Base-by-base conservation (phyloP, 73 alveolate species). In the Paramecium sonneborni region DNA sequence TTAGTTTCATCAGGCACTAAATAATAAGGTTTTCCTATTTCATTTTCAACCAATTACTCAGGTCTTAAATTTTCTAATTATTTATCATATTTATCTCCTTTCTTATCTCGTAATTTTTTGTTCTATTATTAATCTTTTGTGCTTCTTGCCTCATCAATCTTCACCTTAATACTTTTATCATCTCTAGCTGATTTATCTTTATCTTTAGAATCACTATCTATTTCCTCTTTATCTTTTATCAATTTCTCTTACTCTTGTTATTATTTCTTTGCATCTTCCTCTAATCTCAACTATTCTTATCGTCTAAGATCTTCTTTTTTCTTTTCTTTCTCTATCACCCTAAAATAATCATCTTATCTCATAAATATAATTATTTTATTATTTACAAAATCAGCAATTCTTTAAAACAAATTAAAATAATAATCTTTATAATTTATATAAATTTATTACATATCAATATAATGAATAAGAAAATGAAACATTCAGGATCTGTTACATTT, bases 1-100 rank as follows among this genome's bases (percentile, higher is more conserved):
- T 32, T 12, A 23, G 72, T 41, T 24, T 79, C 90, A 20, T 79
- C 90, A 43, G 76, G 90, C n/a, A 79, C 90, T 23, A 79, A 23
- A 43, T 38, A 79, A 34, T 79, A 79, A 11, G 69, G 69, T 28
- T 79, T 79, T 8, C 90, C 90, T 24, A 79, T 79, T 26, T 79
- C 90, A 18, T 44, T 43, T 15, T 79, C 90, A 79, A 79, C 34
- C 10, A 79, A 23, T 44, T 79, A n/a, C 14, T 32, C 76, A 14
- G 90, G 90, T 21, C 55, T 79, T 14, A 79, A 38, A 15, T 12
- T 38, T 30, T 72, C 86, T 20, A 35, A 21, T 72, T 30, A 0
- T 35, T 72, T 72, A 62, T 62, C 84, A 32, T 30, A 62, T 32
- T 62, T 30, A 26, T 30, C 84, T 32, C 23, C 39, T 0, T 62